These are phyloP conservation scores for Colletotrichum abscissum DNA, from an alignment of 2,329 filamentous ascomycete species.

Conservation along the genomic window DNA sequence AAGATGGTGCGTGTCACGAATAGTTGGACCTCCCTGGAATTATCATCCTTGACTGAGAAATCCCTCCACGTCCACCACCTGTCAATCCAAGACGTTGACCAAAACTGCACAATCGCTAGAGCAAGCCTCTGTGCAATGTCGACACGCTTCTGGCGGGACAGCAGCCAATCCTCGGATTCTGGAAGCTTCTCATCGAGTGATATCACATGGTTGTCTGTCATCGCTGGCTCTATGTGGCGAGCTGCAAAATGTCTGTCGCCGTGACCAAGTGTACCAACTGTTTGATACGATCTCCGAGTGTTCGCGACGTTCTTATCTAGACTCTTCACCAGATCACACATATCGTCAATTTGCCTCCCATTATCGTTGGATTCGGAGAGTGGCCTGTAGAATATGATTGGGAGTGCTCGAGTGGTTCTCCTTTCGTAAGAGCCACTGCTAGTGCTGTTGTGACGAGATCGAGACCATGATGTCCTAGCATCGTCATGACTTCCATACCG, in stretches of 20 bases:
- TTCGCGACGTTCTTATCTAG: neutral
- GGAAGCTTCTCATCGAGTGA: neutral
- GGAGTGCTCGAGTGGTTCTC: neutral
- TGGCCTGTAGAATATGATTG: neutral
- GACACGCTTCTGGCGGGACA: neutral
- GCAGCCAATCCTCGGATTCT: neutral
- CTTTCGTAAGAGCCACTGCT: neutral
- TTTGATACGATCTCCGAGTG: neutral
- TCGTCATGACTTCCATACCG: neutral
- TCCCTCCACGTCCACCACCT: constrained; percentile 15
- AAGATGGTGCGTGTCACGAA: constrained; percentile 10
- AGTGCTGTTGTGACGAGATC: neutral
- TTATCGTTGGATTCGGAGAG: neutral
- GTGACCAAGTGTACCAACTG: constrained; percentile 9
- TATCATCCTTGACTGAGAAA: constrained; percentile 7
- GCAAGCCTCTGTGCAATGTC: constrained; percentile 21
- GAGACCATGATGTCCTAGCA: neutral
- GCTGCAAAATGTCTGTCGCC: constrained; percentile 4
- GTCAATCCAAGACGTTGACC: constrained; percentile 16
- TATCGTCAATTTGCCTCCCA: neutral
- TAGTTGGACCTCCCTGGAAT: neutral
- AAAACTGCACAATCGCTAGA: constrained; percentile 14
- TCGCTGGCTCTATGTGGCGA: neutral
- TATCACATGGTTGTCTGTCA: neutral
- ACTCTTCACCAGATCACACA: constrained; percentile 2